Evolutionary conservation across 148 eudicot genomes (phyloP).

Genomic region (Fagopyrum tataricum): DNA sequence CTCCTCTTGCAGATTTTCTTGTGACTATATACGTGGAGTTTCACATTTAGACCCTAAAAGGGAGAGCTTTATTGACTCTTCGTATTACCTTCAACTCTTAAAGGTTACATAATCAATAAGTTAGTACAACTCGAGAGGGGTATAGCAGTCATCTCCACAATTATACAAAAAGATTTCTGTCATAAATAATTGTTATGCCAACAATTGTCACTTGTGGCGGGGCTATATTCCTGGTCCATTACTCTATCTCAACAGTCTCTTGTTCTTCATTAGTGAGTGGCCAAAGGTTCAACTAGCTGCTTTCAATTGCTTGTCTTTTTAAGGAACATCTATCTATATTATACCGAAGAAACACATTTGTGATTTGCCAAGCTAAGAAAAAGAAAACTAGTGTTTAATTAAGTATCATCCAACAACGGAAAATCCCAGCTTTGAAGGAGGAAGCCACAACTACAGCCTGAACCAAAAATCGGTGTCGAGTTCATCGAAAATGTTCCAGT

Average conservation of each 20-base stretch:
- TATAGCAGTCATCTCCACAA: background rate
- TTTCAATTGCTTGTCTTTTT: background rate
- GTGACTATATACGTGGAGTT: no score
- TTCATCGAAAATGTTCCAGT: constrained; percentile 32
- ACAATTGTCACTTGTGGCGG: background rate
- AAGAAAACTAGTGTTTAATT: no score
- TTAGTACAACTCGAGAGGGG: no score
- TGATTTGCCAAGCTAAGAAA: background rate
- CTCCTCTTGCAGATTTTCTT: no score
- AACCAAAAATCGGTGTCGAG: no score
- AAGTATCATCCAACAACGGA: background rate
- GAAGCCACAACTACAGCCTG: no score
- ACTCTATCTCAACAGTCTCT: background rate
- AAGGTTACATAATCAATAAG: background rate
- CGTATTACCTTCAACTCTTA: background rate
- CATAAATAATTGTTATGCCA: background rate
- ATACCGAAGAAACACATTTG: background rate
- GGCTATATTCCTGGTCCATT: background rate
- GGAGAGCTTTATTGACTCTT: no score
- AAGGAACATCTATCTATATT: background rate
- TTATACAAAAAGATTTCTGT: background rate
- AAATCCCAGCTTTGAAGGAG: background rate
- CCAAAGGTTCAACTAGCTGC: background rate
- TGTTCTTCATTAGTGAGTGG: background rate
- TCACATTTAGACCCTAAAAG: no score